Percentiles rank a stretch among this genome's conserved stretches.
Conservation (phyloP, 495 filamentous ascomycete species). For the Xylaria nigripes region DNA sequence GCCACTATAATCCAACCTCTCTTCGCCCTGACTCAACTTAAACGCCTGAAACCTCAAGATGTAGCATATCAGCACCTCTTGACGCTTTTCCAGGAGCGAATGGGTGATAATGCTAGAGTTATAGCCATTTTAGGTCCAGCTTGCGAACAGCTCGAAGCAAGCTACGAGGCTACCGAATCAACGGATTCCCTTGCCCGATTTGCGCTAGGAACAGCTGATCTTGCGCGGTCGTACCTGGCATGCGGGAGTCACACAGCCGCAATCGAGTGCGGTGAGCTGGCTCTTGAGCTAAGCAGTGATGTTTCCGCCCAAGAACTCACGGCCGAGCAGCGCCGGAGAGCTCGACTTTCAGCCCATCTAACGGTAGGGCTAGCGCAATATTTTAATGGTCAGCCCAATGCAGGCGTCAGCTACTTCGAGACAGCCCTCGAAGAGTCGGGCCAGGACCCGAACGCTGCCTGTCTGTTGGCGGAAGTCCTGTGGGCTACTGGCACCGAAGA, state of each 20-base stretch:
- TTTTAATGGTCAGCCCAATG: slow-evolving; percentile 51
- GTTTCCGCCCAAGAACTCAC: slow-evolving; percentile 45
- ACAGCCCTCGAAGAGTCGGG: slow-evolving; percentile 70
- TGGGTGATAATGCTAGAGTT: slow-evolving; percentile 57
- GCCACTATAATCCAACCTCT: slow-evolving; percentile 57
- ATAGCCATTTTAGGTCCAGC: slow-evolving; percentile 54
- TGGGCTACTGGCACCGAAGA: slow-evolving; percentile 82
- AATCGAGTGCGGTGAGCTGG: slow-evolving; percentile 61
- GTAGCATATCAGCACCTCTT: slow-evolving; percentile 67
- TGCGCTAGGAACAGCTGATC: slow-evolving; percentile 78
- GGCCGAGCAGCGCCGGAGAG: slow-evolving; percentile 47
- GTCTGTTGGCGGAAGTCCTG: slow-evolving; percentile 78
- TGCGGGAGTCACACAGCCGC: slow-evolving; percentile 54
- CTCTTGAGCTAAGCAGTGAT: slow-evolving; percentile 62
- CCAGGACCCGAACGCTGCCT: slow-evolving; percentile 75
- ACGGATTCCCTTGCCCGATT: slow-evolving; percentile 60
- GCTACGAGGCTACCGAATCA: slow-evolving; percentile 79
- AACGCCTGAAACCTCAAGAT: slow-evolving; percentile 56
- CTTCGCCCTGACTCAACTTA: slow-evolving; percentile 79
- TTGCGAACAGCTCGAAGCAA: slow-evolving; percentile 61
- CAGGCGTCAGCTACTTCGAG: slow-evolving; percentile 71
- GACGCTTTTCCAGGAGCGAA: slow-evolving; percentile 72
- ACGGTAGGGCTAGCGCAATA: slow-evolving; percentile 79
- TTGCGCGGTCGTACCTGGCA: slow-evolving; percentile 71
- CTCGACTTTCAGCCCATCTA: slow-evolving; percentile 75